A percentile compares a stretch with the other conserved stretches of the same genome.
Evolutionary conservation across 805 yeast species (phyloP).

Genomic region (Candida khao-thaluensis): DNA sequence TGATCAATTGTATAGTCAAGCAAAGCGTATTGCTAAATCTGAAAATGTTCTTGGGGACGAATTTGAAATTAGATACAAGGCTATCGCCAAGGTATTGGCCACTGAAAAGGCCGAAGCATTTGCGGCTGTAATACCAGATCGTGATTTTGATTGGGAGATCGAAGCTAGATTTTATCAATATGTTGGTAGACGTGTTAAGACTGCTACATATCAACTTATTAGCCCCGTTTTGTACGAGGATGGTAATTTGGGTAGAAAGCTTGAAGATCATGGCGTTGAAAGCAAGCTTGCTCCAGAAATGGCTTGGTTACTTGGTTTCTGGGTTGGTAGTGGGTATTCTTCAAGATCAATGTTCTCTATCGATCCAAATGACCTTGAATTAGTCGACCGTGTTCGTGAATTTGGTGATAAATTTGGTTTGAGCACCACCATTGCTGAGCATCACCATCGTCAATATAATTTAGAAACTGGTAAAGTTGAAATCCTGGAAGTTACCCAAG

Average conservation of each 20-base stretch:
- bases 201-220: not conserved
- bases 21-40: too few relatives aligned
- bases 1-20: too few relatives aligned
- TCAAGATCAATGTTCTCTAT: not conserved
- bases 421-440: not conserved
- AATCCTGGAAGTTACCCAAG: too few relatives aligned
- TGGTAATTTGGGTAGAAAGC: not conserved
- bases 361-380: not conserved
- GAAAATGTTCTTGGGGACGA: too few relatives aligned
- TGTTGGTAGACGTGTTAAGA: conserved; percentile 20
- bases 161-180: conserved; percentile 37
- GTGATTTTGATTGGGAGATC: conserved; percentile 34
- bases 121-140: conserved; percentile 14
- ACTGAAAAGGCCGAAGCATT: conserved; percentile 25
- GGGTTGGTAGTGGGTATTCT: not conserved
- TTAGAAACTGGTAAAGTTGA: too few relatives aligned
- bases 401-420: not conserved
- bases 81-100: too few relatives aligned
- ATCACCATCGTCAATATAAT: too few relatives aligned
- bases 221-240: not conserved
- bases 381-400: too few relatives aligned
- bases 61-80: too few relatives aligned
- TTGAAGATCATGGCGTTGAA: not conserved
- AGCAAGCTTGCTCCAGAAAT: not conserved
- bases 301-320: not conserved